Evolutionary conservation across 2,329 filamentous ascomycete genomes (phyloP), one percentile per base, ranked within the genome.

Genomic region (Lachnellula arida): DNA sequence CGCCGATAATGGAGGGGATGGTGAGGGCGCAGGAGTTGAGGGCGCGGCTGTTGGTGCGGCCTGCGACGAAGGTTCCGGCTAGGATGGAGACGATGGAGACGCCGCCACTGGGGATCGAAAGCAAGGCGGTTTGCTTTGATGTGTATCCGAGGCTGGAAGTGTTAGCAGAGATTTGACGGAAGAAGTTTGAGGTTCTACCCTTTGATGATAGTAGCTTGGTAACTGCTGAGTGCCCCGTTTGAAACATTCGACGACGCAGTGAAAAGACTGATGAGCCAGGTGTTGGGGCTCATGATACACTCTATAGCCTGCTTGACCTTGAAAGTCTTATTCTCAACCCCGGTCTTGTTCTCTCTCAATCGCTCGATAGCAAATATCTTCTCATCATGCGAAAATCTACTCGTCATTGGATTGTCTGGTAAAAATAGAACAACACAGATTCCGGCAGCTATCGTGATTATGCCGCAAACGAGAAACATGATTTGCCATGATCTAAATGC

Each of bases 1-100:
- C 77, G 4, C 75, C 76, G 19, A 78, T 69, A 44, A 80, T 75
- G 0, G 73, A 75, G 1, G 76, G 76, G 15, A 78, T 68, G n/a
- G 23, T 44, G 11, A 44, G 19, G 11, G 19, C 42, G 19, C 15
- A 15, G 19, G 42, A 5, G 19, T 44, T 44, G 11, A 44, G 11
- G 4, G 15, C 42, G 4, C 42, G 42, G 19, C n/a, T 44, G 14
- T 73, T 70, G 46, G 65, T 70, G 15, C 63, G 68, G 34, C 75
- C 72, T 15, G 75, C 72, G 14, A 70, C 53, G 19, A 71, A 44
- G 42, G 42, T 71, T 1, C 72, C 71, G 4, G 73, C 65, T 2
- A 76, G 66, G 4, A 76, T 68, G 3, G 71, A 71, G 35, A 75
- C 67, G 51, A 74, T 72, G 17, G 73, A 71, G 12, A 79, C 68